Base-by-base conservation (phyloP, 2,329 filamentous ascomycete genomes). In the Curvularia sp. region DNA sequence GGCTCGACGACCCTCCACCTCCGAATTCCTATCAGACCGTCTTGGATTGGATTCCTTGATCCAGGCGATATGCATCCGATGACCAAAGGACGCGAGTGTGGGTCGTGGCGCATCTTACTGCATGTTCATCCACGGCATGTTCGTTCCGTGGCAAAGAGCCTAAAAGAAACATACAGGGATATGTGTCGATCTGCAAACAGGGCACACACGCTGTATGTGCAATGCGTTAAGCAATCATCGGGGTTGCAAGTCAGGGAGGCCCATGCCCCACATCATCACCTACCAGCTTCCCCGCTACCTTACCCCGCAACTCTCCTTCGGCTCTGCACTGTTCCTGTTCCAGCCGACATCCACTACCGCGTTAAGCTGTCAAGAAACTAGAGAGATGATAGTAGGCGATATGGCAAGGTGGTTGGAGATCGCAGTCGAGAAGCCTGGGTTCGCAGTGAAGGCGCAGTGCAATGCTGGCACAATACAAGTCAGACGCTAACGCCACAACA, bases 261-360 rank as follows among this genome's bases (percentile, higher is more conserved):
- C 47, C 39, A 34, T 58, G 66, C 67, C 69, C 70, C 70, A 71
- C 70, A 71, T 65, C 12, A 36, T 28, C 39, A 45, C 19, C 25
- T 41, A 45, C 19, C 15, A 50, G 15, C 21, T 60, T 60, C 65
- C 64, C 66, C 67, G 63, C 68, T 56, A 43, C 45, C 18, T 49
- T 49, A 66, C 69, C 68, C 69, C 69, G 67, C 69, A 65, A 23
- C 42, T 12, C 34, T 45, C 19, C 21, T n/a, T 19, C 23, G 19
- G 46, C 13, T 43, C 12, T 19, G 43, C 52, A 18, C 55, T 52
- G 62, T 50, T 28, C 47, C 61, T 39, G 5, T 45, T 49, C 52
- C 23, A 45, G 45, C 18, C 23, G 19, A 19, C 39, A 25, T 8
- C 8, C 18, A 30, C 5, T 32, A 19, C 9, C 3, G 15, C 1